These are phyloP conservation scores for Lomentospora prolificans DNA, from an alignment of 2,329 filamentous ascomycete genomes.

Conservation along the genomic window DNA sequence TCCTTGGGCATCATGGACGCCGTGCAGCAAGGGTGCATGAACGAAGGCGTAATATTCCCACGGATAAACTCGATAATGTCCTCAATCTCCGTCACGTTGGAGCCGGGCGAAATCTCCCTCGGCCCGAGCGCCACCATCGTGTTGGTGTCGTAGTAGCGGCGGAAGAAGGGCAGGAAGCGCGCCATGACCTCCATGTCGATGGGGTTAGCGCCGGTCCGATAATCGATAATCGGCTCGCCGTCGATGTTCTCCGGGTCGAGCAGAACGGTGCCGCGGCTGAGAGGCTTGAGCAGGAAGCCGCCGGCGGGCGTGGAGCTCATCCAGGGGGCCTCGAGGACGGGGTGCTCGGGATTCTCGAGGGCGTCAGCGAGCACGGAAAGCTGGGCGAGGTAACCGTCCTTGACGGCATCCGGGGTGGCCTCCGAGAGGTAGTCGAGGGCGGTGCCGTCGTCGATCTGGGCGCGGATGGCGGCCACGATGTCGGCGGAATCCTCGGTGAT, in stretches of 20 bases:
- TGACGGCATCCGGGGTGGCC: constrained; percentile 13
- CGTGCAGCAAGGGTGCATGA: constrained; percentile 32
- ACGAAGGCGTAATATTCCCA: constrained; percentile 21
- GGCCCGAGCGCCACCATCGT: not conserved
- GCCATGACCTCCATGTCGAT: constrained; percentile 25
- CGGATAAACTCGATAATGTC: constrained; percentile 15
- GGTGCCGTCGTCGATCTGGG: constrained; percentile 16
- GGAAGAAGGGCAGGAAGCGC: constrained; percentile 20
- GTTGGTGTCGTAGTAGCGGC: constrained; percentile 14
- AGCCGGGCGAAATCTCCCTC: constrained; percentile 19
- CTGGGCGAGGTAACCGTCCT: constrained; percentile 18
- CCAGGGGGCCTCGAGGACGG: constrained; percentile 22
- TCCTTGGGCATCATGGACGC: constrained; percentile 32
- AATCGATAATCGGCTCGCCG: constrained; percentile 22
- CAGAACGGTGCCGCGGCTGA: constrained; percentile 24
- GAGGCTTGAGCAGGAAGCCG: constrained; percentile 21
- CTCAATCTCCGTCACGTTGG: constrained; percentile 13
- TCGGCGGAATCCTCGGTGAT: constrained; percentile 15
- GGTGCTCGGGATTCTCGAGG: constrained; percentile 19
- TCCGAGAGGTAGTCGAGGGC: constrained; percentile 14
- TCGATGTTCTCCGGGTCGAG: constrained; percentile 16
- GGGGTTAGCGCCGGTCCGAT: constrained; percentile 23
- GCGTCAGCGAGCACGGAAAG: constrained; percentile 16
- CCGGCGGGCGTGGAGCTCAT: constrained; percentile 13
- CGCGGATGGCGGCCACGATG: constrained; percentile 16